Conservation (phyloP, 2,329 filamentous ascomycete genomes). For the Exserohilum rostratum region DNA sequence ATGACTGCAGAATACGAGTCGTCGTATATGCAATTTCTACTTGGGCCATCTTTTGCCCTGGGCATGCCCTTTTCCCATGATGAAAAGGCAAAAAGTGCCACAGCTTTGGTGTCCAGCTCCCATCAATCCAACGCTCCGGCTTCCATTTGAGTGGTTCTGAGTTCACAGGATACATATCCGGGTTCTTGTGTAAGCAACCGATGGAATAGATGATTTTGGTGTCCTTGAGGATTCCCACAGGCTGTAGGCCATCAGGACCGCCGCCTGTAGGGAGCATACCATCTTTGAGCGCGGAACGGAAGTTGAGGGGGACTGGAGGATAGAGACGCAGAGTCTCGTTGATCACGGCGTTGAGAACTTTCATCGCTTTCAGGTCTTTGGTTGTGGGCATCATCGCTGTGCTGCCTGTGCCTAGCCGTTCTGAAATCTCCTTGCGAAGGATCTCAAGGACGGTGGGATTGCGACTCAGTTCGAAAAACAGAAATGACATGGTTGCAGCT, state of each 20-base stretch:
- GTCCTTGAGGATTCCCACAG: slow-evolving; percentile 39
- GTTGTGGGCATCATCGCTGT: slow-evolving; percentile 23
- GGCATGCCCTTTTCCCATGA: neutral
- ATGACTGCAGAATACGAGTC: neutral
- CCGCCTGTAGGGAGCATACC: slow-evolving; percentile 40
- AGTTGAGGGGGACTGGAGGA: slow-evolving; percentile 40
- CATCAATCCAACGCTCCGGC: neutral
- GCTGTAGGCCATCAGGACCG: slow-evolving; percentile 30
- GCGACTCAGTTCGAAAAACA: slow-evolving; percentile 46
- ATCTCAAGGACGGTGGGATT: slow-evolving; percentile 40
- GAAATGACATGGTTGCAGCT: slow-evolving; percentile 37
- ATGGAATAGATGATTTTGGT: neutral
- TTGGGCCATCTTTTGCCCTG: neutral
- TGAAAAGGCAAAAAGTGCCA: neutral
- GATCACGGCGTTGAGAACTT: slow-evolving; percentile 37
- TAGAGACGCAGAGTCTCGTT: slow-evolving; percentile 43
- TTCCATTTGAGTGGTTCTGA: neutral
- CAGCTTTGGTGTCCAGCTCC: neutral
- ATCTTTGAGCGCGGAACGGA: slow-evolving; percentile 32
- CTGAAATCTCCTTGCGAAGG: slow-evolving; percentile 43
- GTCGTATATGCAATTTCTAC: neutral
- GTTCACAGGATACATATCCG: neutral
- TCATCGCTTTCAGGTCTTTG: slow-evolving; percentile 36
- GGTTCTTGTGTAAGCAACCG: neutral
- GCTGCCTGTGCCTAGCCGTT: slow-evolving; percentile 53